These are phyloP conservation scores for Xanthoconium stramineum DNA, from an alignment of 768 basidiomycete species.

Conservation along the genomic window DNA sequence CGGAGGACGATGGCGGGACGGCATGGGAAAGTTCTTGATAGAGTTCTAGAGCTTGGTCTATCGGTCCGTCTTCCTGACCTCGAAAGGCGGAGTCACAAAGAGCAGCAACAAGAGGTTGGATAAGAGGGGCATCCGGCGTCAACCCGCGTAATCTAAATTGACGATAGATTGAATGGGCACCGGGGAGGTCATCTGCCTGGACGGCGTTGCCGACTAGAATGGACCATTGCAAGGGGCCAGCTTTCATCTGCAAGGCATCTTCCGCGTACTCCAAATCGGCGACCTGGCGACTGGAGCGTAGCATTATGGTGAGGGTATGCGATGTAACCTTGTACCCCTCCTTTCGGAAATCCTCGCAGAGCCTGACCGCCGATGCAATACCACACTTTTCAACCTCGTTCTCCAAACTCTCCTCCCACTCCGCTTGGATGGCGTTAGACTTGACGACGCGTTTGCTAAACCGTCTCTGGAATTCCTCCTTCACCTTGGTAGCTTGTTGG, in stretches of 20 bases:
- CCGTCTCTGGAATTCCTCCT: slow-evolving; percentile 35
- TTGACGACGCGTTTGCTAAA: slow-evolving; percentile 30
- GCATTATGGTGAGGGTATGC: slow-evolving; percentile 39
- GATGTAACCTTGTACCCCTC: slow-evolving; percentile 32
- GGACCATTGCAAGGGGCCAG: slow-evolving; percentile 49
- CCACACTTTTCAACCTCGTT: slow-evolving; percentile 34
- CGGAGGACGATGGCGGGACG: slow-evolving; percentile 25
- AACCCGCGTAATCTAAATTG: slow-evolving; percentile 43
- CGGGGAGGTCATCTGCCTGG: slow-evolving; percentile 33
- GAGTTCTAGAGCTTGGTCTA: slow-evolving; percentile 54
- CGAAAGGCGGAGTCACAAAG: slow-evolving; percentile 42
- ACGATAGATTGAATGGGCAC: slow-evolving; percentile 51
- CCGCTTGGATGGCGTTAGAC: slow-evolving; percentile 24
- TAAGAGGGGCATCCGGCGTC: slow-evolving; percentile 45
- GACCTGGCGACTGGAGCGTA: slow-evolving; percentile 40
- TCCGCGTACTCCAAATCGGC: slow-evolving; percentile 44
- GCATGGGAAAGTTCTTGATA: slow-evolving; percentile 45
- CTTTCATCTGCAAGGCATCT: slow-evolving; percentile 37
- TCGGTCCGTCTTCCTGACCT: slow-evolving; percentile 36
- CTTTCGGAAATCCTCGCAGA: slow-evolving; percentile 32
- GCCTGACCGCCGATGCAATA: slow-evolving; percentile 31
- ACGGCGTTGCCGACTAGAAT: slow-evolving; percentile 52
- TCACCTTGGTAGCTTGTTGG: slow-evolving; percentile 37
- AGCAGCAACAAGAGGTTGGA: slow-evolving; percentile 52
- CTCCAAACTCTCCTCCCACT: slow-evolving; percentile 30